Evolutionary conservation across 1,139 yeast genomes (phyloP).

Genomic region (Tardiomyces digboiensis): DNA sequence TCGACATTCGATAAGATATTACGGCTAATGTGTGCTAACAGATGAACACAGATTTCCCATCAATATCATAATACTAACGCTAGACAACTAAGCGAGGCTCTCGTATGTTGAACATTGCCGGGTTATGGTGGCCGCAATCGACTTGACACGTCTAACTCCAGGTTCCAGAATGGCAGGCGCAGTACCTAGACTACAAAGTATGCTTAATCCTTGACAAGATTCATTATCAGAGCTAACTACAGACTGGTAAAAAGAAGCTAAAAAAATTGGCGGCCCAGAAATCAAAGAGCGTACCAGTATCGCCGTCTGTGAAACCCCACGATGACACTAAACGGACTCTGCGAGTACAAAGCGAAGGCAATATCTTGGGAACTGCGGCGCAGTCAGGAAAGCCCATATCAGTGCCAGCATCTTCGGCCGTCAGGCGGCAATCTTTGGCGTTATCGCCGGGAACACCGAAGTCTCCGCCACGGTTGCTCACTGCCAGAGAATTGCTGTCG

Average conservation of each 20-base stretch:
- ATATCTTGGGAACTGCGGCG: neutral
- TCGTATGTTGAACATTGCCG: slow-evolving; percentile 2
- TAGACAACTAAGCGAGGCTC: neutral
- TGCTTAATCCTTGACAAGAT: neutral
- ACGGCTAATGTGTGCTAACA: no score
- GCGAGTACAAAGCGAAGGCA: slow-evolving; percentile 4
- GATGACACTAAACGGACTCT: slow-evolving; percentile 5
- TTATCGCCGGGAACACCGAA: slow-evolving; percentile 1
- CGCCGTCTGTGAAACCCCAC: slow-evolving; percentile 7
- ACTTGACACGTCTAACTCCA: neutral
- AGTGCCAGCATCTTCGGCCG: neutral
- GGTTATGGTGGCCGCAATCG: no score
- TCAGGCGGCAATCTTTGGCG: neutral
- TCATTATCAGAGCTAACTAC: neutral
- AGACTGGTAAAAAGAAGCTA: slow-evolving; percentile 44
- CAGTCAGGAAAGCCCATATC: slow-evolving; percentile 1
- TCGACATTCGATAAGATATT: no score
- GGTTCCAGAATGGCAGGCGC: slow-evolving; percentile 83
- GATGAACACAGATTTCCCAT: neutral
- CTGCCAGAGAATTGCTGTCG: slow-evolving; percentile 3
- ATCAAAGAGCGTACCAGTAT: slow-evolving; percentile 3
- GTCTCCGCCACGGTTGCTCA: neutral
- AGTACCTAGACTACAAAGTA: slow-evolving; percentile 64
- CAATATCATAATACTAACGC: neutral
- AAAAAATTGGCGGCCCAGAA: slow-evolving; percentile 31